Evolutionary conservation across 2,329 filamentous ascomycete genomes (phyloP).

Genomic region (Ambrosiella cleistominuta): DNA sequence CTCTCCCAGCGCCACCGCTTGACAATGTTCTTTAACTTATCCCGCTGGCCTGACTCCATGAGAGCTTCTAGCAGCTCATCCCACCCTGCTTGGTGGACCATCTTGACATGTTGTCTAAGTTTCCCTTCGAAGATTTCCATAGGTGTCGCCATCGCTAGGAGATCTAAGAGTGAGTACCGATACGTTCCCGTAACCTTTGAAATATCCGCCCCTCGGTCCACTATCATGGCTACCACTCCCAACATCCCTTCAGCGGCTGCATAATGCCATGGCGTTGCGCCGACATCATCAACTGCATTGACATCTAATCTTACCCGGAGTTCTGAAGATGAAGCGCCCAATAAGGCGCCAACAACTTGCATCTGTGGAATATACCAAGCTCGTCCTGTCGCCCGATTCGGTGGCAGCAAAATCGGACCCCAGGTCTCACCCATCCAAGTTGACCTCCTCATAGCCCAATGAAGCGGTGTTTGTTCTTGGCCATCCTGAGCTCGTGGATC

Average conservation of each 20-base stretch:
- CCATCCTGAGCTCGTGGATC: background rate
- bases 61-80: background rate
- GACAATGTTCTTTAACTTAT: background rate
- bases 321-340: background rate
- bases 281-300: background rate
- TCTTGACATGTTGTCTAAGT: background rate
- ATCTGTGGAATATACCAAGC: constrained; percentile 4
- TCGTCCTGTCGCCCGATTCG: background rate
- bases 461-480: background rate
- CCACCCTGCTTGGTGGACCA: background rate
- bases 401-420: background rate
- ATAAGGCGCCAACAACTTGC: background rate
- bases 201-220: background rate
- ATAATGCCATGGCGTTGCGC: constrained; percentile 3
- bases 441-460: constrained; percentile 7
- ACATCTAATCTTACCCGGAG: background rate
- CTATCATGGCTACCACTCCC: constrained; percentile 1
- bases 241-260: constrained; percentile 1
- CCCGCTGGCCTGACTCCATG: background rate
- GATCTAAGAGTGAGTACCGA: constrained; percentile 3
- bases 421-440: constrained; percentile 6
- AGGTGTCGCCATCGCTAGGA: constrained; percentile 25
- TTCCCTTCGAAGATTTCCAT: constrained; percentile 19
- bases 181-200: background rate
- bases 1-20: background rate